Evolutionary conservation across 257 asterid genomes (phyloP), one percentile per base, ranked within the genome.

Genomic region (Handroanthus guayacan): DNA sequence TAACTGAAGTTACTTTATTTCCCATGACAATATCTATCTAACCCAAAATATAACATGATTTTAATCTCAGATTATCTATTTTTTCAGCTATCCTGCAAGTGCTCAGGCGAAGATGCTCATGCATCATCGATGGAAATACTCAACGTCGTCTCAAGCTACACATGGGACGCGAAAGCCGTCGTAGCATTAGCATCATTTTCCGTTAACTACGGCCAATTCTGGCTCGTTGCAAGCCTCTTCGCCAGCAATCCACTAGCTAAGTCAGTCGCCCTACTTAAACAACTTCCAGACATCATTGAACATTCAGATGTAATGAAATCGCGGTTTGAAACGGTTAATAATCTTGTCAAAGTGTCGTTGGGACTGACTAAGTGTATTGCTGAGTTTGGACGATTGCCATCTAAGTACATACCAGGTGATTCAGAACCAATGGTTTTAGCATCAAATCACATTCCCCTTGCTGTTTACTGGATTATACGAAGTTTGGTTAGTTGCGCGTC

Each of bases 121-220:
- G 72, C 82, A 43, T 78, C 83, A 37, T 72, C 96, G 20, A 69
- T 88, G 83, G 87, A 88, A 45, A 84, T 91, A 36, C 86, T 93
- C 62, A 82, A 69, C 69, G 48, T 80, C 78, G 86, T 93, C 5
- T 84, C 97, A 8, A 78, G 78, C 88, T 86, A 91, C 77, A 31
- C 83, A 9, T 93, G 97, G 97, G 96, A 86, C 44, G 96, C 95
- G 16, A 93, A 93, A 80, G 87, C 87, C 0, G 95, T 84, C 41
- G 16, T 90, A 68, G 82, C 95, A 12, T 16, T 91, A 25, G 85
- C 96, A 12, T 74, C 97, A 3, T 90, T 91, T 79, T 81, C 92
- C 0, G 79, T 86, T 7, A 84, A 81, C 84, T 91, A 87, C 56
- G 98, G 91, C 50, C 95, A 91, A 58, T 89, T 90, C 81, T 91